Evolutionary conservation across 1,284 basidiomycete species (phyloP).

Genomic region (Cryptococcus sp.): DNA sequence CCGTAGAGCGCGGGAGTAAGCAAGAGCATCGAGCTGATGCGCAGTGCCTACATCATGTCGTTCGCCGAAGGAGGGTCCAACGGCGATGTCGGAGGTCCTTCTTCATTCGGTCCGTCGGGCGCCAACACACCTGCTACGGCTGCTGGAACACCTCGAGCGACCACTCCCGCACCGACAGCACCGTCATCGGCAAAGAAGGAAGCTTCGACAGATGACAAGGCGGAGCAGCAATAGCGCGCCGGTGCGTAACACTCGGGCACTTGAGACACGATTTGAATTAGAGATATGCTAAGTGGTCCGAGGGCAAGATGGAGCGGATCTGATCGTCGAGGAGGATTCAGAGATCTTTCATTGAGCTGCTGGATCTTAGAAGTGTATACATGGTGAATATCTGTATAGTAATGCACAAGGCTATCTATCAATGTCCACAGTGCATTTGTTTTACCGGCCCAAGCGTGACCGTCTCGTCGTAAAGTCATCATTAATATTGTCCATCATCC

Average conservation of each 20-base stretch:
- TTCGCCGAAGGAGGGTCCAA: conserved; percentile 37
- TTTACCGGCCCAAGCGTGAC: too few species aligned
- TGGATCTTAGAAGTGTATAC: too few species aligned
- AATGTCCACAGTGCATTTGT: too few species aligned
- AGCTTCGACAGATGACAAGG: too few species aligned
- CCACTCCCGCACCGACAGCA: conserved; percentile 1
- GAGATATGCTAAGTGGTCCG: background rate
- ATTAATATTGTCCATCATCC: too few species aligned
- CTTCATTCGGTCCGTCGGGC: conserved; percentile 33
- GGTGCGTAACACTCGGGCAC: background rate
- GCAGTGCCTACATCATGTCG: conserved; percentile 44
- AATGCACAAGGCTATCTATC: too few species aligned
- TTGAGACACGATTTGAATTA: background rate
- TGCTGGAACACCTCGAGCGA: conserved; percentile 7
- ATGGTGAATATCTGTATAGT: too few species aligned
- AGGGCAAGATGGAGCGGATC: background rate
- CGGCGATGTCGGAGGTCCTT: conserved; percentile 37
- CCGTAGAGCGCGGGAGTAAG: conserved; percentile 10
- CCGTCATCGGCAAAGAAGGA: too few species aligned
- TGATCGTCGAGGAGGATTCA: background rate
- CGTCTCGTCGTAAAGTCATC: too few species aligned
- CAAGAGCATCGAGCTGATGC: background rate
- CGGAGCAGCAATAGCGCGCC: background rate
- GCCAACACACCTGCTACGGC: conserved; percentile 13
- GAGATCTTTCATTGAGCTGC: too few species aligned